Evolutionary conservation across 1,284 basidiomycete genomes (phyloP).

Genomic region (Anthracocystis panici-leucophaei): DNA sequence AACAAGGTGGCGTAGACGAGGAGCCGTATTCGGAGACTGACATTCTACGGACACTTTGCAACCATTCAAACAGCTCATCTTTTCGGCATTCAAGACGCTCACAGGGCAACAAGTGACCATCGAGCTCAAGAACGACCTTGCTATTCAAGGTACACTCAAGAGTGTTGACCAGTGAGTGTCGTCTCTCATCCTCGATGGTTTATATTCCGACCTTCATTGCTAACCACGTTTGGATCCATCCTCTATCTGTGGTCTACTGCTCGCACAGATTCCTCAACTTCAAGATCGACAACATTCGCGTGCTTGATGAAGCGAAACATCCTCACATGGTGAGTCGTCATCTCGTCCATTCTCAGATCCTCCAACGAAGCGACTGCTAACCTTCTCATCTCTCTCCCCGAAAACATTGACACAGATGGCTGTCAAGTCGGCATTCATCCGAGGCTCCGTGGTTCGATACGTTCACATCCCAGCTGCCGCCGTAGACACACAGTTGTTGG

Average conservation of each 20-base stretch:
- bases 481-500: slow-evolving; percentile 93
- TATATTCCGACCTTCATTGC: not conserved
- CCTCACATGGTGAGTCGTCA: slow-evolving; percentile 87
- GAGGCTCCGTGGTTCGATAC: slow-evolving; percentile 97
- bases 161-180: slow-evolving; percentile 86
- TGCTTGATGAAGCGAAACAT: slow-evolving; percentile 90
- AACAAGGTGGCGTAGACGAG: too few species aligned
- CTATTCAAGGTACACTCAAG: slow-evolving; percentile 94
- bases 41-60: not conserved
- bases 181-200: too few species aligned
- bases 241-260: not conserved
- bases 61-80: slow-evolving; percentile 79
- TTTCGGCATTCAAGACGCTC: slow-evolving; percentile 98
- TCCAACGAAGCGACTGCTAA: not conserved
- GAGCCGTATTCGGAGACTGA: slow-evolving; percentile 2
- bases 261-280: slow-evolving; percentile 86
- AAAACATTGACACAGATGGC: slow-evolving; percentile 81
- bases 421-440: slow-evolving; percentile 98
- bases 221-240: not conserved
- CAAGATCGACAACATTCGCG: slow-evolving; percentile 91
- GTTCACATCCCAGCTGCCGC: slow-evolving; percentile 92
- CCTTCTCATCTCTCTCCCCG: not conserved
- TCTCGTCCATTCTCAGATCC: not conserved
- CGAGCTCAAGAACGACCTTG: slow-evolving; percentile 98
- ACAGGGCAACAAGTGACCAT: slow-evolving; percentile 92